Percentiles rank a stretch among this genome's conserved stretches.
phyloP scores from a whole-genome alignment of 352 stramenopile genomes.

The Pythium sp. region DNA sequence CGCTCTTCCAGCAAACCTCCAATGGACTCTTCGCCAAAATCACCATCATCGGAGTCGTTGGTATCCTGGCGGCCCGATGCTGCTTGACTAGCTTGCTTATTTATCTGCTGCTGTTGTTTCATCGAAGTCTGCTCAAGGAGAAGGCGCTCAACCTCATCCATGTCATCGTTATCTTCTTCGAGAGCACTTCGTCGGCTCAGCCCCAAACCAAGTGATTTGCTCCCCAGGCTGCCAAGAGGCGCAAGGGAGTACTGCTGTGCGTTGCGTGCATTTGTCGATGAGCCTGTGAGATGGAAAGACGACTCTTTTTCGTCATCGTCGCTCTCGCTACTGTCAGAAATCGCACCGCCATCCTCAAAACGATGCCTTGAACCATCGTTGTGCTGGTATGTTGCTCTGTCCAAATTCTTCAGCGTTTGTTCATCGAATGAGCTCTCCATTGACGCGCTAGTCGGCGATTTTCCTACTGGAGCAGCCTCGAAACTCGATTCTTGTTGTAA shows the following conservation, averaged over 20 bases:
- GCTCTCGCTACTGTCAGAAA: conserved; percentile 10
- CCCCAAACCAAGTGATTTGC: no score
- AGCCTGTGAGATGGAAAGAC: no score
- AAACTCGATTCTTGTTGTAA: conserved; percentile 2
- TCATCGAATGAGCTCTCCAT: conserved; percentile 3
- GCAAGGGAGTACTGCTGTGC: no score
- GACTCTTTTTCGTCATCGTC: background rate
- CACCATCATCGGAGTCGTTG: conserved; percentile 12
- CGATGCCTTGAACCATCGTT: background rate
- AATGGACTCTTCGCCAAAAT: conserved; percentile 22
- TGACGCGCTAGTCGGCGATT: background rate
- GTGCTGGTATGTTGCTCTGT: background rate
- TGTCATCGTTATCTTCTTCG: conserved; percentile 20
- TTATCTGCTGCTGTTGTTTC: conserved; percentile 9
- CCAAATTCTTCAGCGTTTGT: background rate
- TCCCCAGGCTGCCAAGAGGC: no score
- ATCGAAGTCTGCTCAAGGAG: conserved; percentile 12
- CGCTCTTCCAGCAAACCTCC: conserved; percentile 2
- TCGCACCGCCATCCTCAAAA: no score
- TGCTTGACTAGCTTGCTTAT: background rate
- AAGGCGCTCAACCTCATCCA: conserved; percentile 12
- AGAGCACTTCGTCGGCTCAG: no score
- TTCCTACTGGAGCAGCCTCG: background rate
- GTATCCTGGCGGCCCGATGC: background rate
- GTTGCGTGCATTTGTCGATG: no score